Evolutionary conservation across 2,329 filamentous ascomycete genomes (phyloP), one percentile per base, ranked within the genome.

Genomic region (Alternaria incomplexa): DNA sequence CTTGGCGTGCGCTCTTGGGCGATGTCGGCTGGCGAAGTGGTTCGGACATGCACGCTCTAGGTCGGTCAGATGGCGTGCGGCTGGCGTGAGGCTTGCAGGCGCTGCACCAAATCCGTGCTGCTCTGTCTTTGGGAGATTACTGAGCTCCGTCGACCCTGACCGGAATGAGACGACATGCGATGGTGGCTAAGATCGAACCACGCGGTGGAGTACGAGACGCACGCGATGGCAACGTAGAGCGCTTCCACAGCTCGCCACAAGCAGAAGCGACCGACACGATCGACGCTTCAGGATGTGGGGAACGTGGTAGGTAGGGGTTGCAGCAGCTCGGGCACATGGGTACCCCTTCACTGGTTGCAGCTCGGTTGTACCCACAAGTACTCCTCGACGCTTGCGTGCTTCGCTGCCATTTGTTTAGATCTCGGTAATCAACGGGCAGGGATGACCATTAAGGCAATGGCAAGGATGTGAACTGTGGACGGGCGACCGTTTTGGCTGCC

Each of bases 211-310:
- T 56, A 59, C 59, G 50, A 56, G 30, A 60, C 57, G 63, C 65
- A 69, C 62, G 64, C 70, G 64, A 69, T 54, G 64, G 46, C 56
- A 71, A 62, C 54, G 52, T 69, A 54, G 32, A 65, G 48, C 36
- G 61, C 45, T 65, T 65, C 62, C 66, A 64, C 65, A 62, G 44
- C 58, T 56, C 56, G 58, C 67, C 58, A 43, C 59, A 70, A 65
- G 58, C 46, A 65, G 68, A 69, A 73, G 64, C 64, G 64, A 72
- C 66, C 56, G 65, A 64, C 68, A 66, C 61, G 72, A 77, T 74
- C 74, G 71, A 65, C 70, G 61, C 63, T 68, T 68, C 68, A 55
- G 69, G 64, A 72, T 75, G 72, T 76, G 74, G 74, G 69, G 73
- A 74, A 76, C 65, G 63, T 66, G 64, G 63, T 67, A 61, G 63